Evolutionary conservation across 345 rosid genomes (phyloP).

Genomic region (Cardiospermum halicacabum): DNA sequence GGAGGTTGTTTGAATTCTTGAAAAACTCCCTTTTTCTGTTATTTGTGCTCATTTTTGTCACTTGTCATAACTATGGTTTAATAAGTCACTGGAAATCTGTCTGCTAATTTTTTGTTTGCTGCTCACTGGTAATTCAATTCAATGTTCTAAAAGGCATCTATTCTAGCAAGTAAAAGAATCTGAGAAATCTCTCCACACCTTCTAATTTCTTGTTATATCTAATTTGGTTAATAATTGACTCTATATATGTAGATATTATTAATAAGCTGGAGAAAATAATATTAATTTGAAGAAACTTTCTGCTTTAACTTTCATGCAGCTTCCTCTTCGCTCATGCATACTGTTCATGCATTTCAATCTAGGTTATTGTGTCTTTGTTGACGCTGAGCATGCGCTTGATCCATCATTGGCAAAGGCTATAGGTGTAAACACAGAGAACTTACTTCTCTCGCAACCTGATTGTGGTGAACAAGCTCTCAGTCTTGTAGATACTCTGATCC

Average conservation of each 20-base stretch:
- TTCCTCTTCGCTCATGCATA: constrained; percentile 10
- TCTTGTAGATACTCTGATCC: constrained; percentile 84
- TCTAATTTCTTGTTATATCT: not conserved
- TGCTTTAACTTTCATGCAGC: constrained; percentile 2
- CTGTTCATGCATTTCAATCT: constrained; percentile 13
- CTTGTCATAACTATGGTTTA: not conserved
- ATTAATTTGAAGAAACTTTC: not conserved
- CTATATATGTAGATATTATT: not conserved
- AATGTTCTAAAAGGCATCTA: not conserved
- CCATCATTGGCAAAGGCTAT: constrained; percentile 72
- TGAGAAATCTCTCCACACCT: not conserved
- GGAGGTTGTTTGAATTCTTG: constrained; percentile 56
- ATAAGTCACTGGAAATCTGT: not conserved
- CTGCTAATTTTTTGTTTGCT: not conserved
- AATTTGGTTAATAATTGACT: not conserved
- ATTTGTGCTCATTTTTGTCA: not conserved
- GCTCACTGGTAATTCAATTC: not conserved
- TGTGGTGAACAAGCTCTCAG: constrained; percentile 98
- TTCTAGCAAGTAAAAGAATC: not conserved
- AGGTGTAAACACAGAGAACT: constrained; percentile 87
- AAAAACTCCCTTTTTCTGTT: not conserved
- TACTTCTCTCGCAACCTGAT: constrained; percentile 96
- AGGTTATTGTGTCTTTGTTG: constrained; percentile 92
- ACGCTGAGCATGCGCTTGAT: constrained; percentile 99
- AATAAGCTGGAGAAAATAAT: not conserved